These are phyloP conservation scores for Aspergillus glaucus DNA, from an alignment of 2,329 filamentous ascomycete genomes.

Conservation along the genomic window DNA sequence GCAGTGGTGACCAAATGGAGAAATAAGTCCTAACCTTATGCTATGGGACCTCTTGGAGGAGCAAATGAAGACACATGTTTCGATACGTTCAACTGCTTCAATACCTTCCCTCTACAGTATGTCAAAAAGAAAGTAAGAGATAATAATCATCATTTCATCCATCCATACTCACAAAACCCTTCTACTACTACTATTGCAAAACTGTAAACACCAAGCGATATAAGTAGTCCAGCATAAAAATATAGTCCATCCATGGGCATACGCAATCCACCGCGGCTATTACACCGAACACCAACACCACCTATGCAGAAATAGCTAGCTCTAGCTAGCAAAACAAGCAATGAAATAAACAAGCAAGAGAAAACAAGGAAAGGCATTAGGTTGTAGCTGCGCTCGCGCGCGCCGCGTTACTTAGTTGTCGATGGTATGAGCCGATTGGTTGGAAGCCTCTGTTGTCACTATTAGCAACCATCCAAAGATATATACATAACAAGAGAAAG, in stretches of 20 bases:
- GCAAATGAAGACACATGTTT: no score
- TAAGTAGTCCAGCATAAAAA: no score
- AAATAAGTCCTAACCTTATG: no score
- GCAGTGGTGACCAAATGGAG: no score
- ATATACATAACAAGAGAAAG: not conserved
- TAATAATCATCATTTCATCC: not conserved
- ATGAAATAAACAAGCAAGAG: not conserved
- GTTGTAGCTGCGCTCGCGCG: conserved; percentile 28
- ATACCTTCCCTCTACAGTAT: no score
- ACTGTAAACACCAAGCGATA: no score
- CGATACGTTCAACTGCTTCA: no score
- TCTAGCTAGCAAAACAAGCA: no score
- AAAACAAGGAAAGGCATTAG: not conserved
- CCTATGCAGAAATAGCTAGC: conserved; percentile 1
- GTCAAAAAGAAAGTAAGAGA: not conserved
- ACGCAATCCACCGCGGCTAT: no score
- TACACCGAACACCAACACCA: not conserved
- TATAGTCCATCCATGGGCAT: no score
- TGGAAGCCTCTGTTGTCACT: conserved; percentile 37
- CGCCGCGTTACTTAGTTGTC: conserved; percentile 35
- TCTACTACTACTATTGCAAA: no score
- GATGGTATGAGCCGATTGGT: conserved; percentile 43
- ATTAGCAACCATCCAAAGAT: conserved; percentile 4
- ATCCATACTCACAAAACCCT: not conserved
- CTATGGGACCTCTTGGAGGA: no score